Conservation (phyloP, 1,284 basidiomycete species). For the Irpex lacteus region DNA sequence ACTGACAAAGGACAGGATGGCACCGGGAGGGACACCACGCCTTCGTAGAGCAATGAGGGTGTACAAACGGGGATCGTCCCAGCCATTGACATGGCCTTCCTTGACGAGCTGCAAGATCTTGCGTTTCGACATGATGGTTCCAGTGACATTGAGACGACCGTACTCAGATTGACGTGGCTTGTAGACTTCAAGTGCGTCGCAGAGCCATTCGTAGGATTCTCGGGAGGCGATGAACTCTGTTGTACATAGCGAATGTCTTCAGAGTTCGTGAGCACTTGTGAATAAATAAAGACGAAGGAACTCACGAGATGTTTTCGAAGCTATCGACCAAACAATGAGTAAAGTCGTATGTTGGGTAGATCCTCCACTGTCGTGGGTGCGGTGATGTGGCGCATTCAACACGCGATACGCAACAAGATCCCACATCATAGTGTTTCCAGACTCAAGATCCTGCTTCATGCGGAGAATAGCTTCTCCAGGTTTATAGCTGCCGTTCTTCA, state of each 20-base stretch:
- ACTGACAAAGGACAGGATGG: constrained; percentile 91
- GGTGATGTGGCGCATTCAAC: constrained; percentile 88
- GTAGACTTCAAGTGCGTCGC: constrained; percentile 95
- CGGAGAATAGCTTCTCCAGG: constrained; percentile 91
- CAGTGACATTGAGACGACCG: constrained; percentile 90
- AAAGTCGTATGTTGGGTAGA: constrained; percentile 98
- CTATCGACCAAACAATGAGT: constrained; percentile 99
- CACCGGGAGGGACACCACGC: constrained; percentile 94
- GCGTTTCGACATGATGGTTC: constrained; percentile 96
- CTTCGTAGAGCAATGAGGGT: constrained; percentile 94
- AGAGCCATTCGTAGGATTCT: constrained; percentile 99
- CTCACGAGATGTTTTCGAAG: constrained; percentile 98
- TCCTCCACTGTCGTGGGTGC: constrained; percentile 91
- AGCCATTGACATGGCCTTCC: constrained; percentile 82
- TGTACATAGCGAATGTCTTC: constrained; percentile 95
- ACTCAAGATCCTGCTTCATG: constrained; percentile 96
- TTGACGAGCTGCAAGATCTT: constrained; percentile 92
- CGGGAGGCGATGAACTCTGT: constrained; percentile 96
- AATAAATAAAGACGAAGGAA: neutral
- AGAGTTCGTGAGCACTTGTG: constrained; percentile 5
- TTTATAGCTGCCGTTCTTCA: constrained; percentile 89
- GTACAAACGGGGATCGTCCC: constrained; percentile 99
- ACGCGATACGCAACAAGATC: constrained; percentile 97
- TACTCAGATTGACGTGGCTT: constrained; percentile 99
- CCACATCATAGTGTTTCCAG: constrained; percentile 99